These are phyloP conservation scores for Citrullus amarus DNA, from an alignment of 306 rosid genomes.

Conservation along the genomic window DNA sequence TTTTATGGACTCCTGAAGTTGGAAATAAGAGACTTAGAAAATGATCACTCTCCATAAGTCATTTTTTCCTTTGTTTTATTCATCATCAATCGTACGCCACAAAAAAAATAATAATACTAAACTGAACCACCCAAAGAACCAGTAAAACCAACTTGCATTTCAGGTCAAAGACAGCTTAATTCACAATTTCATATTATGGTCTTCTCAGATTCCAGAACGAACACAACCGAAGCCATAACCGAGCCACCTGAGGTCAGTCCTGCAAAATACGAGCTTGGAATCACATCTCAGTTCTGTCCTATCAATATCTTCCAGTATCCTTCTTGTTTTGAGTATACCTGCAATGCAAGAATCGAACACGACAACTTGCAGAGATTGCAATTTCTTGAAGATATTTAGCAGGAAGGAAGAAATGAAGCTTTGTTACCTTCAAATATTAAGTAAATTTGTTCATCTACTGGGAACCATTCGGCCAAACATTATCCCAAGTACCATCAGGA, in stretches of 20 bases:
- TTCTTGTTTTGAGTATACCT: neutral
- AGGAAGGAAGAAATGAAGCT: neutral
- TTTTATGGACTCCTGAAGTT: too few species aligned
- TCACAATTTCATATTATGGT: neutral
- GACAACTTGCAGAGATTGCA: neutral
- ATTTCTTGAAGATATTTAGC: neutral
- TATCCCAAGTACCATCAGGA: slow-evolving; percentile 76
- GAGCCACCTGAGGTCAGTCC: neutral
- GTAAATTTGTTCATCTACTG: slow-evolving; percentile 17
- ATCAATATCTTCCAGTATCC: neutral
- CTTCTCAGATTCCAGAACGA: neutral
- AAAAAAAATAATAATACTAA: neutral
- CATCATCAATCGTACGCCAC: neutral
- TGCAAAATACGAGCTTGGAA: neutral
- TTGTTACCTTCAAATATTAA: neutral
- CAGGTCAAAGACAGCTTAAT: neutral
- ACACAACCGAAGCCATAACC: neutral
- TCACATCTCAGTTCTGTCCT: neutral
- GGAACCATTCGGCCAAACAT: slow-evolving; percentile 60
- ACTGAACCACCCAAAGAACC: neutral
- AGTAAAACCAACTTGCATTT: neutral
- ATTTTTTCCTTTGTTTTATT: neutral
- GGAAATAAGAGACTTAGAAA: neutral
- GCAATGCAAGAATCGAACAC: neutral
- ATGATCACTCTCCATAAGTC: neutral